Percentiles rank a stretch among this genome's conserved stretches.
Evolutionary conservation across 352 stramenopile genomes (phyloP).

Genomic region (Phytophthora gonapodyides): DNA sequence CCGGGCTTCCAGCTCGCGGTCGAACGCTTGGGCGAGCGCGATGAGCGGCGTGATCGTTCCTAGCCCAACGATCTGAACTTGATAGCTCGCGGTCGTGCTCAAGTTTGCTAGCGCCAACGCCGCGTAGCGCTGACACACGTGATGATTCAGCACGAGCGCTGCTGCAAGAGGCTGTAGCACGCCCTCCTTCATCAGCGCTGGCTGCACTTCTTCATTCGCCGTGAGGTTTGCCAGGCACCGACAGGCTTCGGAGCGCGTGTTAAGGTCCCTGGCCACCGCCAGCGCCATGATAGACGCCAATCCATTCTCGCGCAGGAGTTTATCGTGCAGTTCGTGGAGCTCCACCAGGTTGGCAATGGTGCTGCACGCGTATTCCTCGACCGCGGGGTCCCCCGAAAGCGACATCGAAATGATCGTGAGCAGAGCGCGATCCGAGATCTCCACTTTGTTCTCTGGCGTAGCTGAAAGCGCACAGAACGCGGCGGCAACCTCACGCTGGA

Average conservation of each 20-base stretch:
- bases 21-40: slow-evolving; percentile 80
- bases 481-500: slow-evolving; percentile 92
- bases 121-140: slow-evolving; percentile 94
- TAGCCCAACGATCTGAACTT: slow-evolving; percentile 95
- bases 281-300: slow-evolving; percentile 93
- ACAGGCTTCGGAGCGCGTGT: slow-evolving; percentile 92
- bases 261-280: slow-evolving; percentile 87
- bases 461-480: slow-evolving; percentile 95
- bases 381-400: slow-evolving; percentile 87
- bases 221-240: slow-evolving; percentile 95
- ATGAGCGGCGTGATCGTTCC: slow-evolving; percentile 94
- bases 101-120: slow-evolving; percentile 95
- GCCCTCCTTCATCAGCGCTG: slow-evolving; percentile 91
- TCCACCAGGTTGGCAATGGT: slow-evolving; percentile 96
- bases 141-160: slow-evolving; percentile 86
- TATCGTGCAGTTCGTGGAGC: slow-evolving; percentile 93
- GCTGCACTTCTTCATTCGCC: slow-evolving; percentile 93
- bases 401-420: slow-evolving; percentile 96
- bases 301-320: slow-evolving; percentile 94
- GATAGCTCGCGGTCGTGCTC: slow-evolving; percentile 91
- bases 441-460: slow-evolving; percentile 96
- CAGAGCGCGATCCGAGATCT: slow-evolving; percentile 93
- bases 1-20: slow-evolving; percentile 93
- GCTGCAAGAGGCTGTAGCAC: slow-evolving; percentile 91
- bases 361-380: slow-evolving; percentile 94